Percentiles rank a stretch among this genome's conserved stretches.
phyloP scores from a whole-genome alignment of 306 rosid genomes.

The Prunus campanulata region DNA sequence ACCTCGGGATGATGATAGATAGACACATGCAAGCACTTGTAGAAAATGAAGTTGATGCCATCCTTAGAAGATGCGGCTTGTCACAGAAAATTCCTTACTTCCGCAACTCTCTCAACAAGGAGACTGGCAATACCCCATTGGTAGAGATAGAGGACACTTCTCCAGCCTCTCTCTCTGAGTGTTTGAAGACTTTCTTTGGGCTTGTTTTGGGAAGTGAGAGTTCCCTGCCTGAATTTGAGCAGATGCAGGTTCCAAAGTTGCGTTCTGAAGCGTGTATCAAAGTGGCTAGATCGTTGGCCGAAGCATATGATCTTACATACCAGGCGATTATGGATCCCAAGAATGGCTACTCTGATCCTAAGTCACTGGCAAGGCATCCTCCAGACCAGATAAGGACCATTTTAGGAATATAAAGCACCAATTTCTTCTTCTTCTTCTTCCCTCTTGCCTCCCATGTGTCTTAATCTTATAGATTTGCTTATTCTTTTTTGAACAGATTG shows the following conservation, averaged over 20 bases:
- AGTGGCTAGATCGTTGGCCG: conserved; percentile 77
- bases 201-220: conserved; percentile 85
- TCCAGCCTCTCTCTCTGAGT: conserved; percentile 64
- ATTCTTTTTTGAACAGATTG: neutral
- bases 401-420: conserved; percentile 65
- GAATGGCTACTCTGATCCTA: conserved; percentile 82
- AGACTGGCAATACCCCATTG: conserved; percentile 50
- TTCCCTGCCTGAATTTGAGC: conserved; percentile 91
- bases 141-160: conserved; percentile 73
- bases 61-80: conserved; percentile 67
- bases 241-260: conserved; percentile 84
- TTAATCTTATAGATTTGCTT: neutral
- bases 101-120: conserved; percentile 35
- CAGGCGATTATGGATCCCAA: conserved; percentile 80
- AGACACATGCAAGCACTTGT: conserved; percentile 68
- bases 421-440: conserved; percentile 15
- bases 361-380: conserved; percentile 94
- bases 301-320: conserved; percentile 75
- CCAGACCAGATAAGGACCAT: conserved; percentile 98
- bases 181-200: conserved; percentile 79
- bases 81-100: conserved; percentile 70
- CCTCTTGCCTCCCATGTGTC: neutral
- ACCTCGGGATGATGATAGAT: conserved; percentile 70
- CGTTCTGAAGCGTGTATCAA: conserved; percentile 85
- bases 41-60: conserved; percentile 72